Conservation (phyloP, 2,329 filamentous ascomycete genomes). For the Teratosphaeria nubilosa region DNA sequence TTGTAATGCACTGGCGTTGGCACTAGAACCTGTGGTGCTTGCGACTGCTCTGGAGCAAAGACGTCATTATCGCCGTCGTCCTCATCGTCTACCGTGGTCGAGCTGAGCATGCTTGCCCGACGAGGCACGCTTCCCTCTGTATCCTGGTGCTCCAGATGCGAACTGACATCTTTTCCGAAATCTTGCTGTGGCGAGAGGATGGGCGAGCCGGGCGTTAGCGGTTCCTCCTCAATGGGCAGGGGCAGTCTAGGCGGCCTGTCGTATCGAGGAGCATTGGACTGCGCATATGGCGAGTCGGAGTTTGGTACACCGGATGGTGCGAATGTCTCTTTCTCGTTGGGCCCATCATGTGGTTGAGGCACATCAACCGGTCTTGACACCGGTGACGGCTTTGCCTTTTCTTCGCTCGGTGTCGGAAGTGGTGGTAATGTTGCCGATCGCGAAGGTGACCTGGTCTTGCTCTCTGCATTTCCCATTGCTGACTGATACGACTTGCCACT, state of each 20-base stretch:
- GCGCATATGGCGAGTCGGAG: constrained; percentile 10
- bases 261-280: constrained; percentile 31
- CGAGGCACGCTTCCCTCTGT: constrained; percentile 41
- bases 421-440: constrained; percentile 15
- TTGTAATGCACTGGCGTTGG: constrained; percentile 81
- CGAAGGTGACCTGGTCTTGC: constrained; percentile 12
- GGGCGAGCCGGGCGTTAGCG: constrained; percentile 80
- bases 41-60: constrained; percentile 54
- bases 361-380: constrained; percentile 31
- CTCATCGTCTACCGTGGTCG: constrained; percentile 56
- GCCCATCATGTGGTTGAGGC: constrained; percentile 15
- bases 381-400: constrained; percentile 17
- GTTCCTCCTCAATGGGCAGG: constrained; percentile 85
- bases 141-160: constrained; percentile 36
- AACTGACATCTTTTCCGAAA: constrained; percentile 36
- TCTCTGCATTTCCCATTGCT: constrained; percentile 18
- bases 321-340: constrained; percentile 12
- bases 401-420: neutral
- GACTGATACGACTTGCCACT: constrained; percentile 3
- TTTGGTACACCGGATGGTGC: constrained; percentile 3
- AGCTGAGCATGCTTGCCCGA: constrained; percentile 48
- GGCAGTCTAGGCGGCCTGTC: constrained; percentile 76
- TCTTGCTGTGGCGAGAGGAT: constrained; percentile 57
- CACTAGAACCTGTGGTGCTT: constrained; percentile 55
- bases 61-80: constrained; percentile 59